Base-by-base conservation (phyloP, 257 asterid species). In the Cruciata laevipes region DNA sequence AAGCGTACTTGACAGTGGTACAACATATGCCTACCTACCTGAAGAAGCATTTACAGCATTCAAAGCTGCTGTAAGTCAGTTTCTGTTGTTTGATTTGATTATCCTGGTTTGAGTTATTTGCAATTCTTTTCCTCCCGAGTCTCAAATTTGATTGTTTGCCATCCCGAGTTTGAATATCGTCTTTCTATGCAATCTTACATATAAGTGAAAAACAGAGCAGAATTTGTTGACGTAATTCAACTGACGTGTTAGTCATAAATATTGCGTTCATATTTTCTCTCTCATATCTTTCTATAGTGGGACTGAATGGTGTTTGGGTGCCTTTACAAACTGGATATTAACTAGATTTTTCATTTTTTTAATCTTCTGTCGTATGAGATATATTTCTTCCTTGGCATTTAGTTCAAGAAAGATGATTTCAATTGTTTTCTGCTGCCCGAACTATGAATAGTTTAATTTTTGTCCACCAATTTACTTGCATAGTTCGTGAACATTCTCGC, bases 21-120 rank as follows among this genome's bases (percentile, higher is more conserved):
- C 99, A 73, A 94, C 99, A 68, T 94, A 90, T 81, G 99, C 97
- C 66, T 94, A 90, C 81, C 84, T 90, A 71, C 99, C 99, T 6
- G 93, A 90, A 83, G 83, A 69, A 66, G 97, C 97, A 76, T 94
- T 94, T 79, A 63, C n/a, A 67, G 85, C 93, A 67, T 87, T 94
- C 66, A 94, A 88, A 77, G 82, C 78, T 76, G 91, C 99, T 35
- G 99, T 94, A 87, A 84, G 96, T 69, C 69, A 52, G 58, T 60
- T 53, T 47, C 40, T 17, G 16, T 63, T 9, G 12, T 74, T 67
- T 73, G 25, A 69, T 74, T 67, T 72, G 18, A 69, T 14, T n/a
- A 7, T 38, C 58, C 44, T 69, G 51, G 24, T 59, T 33, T 12
- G 31, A 63, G 23, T 52, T 31, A 13, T 62, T 63, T 58, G 18